Conservation (phyloP, 2,329 filamentous ascomycete species). For the Acrocalymma vagum region DNA sequence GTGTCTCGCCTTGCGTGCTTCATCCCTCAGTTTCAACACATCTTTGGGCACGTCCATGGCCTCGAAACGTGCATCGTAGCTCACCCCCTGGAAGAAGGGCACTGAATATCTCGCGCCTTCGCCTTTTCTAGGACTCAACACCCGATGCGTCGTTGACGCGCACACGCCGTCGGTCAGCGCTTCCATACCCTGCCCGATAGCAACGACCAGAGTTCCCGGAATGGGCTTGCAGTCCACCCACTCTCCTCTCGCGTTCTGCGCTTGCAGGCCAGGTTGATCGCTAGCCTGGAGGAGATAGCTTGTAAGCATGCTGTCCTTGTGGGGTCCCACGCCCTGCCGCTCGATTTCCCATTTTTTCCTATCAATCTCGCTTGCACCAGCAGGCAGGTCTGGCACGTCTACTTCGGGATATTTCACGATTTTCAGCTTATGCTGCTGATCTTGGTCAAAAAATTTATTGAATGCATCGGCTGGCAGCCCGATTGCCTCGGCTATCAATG, state of each 20-base stretch:
- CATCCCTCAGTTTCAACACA: constrained; percentile 68
- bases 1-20: constrained; percentile 67
- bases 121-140: constrained; percentile 76
- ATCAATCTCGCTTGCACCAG: constrained; percentile 39
- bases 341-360: constrained; percentile 60
- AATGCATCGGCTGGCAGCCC: constrained; percentile 75
- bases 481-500: constrained; percentile 85
- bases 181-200: constrained; percentile 87
- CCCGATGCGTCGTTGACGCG: constrained; percentile 81
- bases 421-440: constrained; percentile 86
- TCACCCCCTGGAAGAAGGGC: constrained; percentile 89
- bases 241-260: constrained; percentile 77
- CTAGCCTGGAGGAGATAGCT: constrained; percentile 84
- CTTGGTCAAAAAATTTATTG: constrained; percentile 76
- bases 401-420: constrained; percentile 85
- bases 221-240: constrained; percentile 88
- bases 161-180: constrained; percentile 85
- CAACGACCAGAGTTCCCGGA: constrained; percentile 80
- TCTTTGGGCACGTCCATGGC: constrained; percentile 74
- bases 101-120: constrained; percentile 79
- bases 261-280: constrained; percentile 79
- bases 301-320: constrained; percentile 86
- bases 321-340: constrained; percentile 74
- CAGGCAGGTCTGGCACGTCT: constrained; percentile 40
- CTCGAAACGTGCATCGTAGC: constrained; percentile 80